Evolutionary conservation across 768 basidiomycete genomes (phyloP), one percentile per base, ranked within the genome.

Genomic region (Suillus plorans): DNA sequence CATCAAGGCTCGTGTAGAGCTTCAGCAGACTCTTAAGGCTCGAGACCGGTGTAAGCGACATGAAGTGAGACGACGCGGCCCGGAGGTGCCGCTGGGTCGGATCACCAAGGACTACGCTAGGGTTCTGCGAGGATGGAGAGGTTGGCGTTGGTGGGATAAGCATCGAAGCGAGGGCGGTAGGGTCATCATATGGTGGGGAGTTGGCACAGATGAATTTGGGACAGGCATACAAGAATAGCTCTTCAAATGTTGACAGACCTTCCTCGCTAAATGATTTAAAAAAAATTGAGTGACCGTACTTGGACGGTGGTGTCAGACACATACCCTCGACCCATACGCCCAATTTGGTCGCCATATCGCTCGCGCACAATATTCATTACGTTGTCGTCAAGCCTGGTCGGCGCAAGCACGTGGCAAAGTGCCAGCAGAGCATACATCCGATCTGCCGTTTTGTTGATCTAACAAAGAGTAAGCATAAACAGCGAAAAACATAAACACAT

Each of bases 401-500:
- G 96, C 4, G 95, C 95, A 10, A 99, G 84, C 1, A 93, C 91
- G 69, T 94, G 91, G 80, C 95, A 97, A 65, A 99, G 88, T 8
- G 95, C 94, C 67, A 98, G 92, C 39, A 99, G 78, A 6, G 95
- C 95, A 71, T 98, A 97, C 96, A 99, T 99, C 55, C 97, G 83
- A 73, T 99, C 97, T 4, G 94, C 96, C 20, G 92, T 96, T 83
- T 98, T 98, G 80, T 90, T 95, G 78, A 99, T 97, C 92, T 94
- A 70, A 44, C n/a, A 55, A 20, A 62, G n/a, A 44, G 20, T n/a
- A 20, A 28, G 20, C 60, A 31, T 36, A 20, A 50, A 60, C n/a
- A n/a, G 8, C 22, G 1, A 60, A 13, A 60, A 9, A 36, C 0
- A 13, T 36, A 57, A 10, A 7, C 31, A 44, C 8, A 42, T 52